Evolutionary conservation across 2,329 filamentous ascomycete genomes (phyloP).

Genomic region (Escovopsis sp.): DNA sequence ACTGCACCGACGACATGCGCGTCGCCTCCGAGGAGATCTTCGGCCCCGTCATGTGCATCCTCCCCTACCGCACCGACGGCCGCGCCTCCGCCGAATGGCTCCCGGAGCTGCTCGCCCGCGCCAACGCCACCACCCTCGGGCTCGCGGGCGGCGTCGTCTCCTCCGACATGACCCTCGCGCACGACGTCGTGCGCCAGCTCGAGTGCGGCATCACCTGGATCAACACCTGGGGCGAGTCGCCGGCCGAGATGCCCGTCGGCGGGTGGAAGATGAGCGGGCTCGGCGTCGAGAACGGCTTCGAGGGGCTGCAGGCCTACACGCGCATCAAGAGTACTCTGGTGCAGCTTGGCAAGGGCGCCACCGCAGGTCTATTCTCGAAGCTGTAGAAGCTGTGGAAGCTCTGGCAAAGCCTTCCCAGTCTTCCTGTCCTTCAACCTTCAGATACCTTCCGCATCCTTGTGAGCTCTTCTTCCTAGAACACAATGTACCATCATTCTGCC

Average conservation of each 20-base stretch:
- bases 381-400: conserved; percentile 25
- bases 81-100: conserved; percentile 24
- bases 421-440: neutral
- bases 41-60: conserved; percentile 70
- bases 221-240: conserved; percentile 86
- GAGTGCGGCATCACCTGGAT: conserved; percentile 85
- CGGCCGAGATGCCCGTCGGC: conserved; percentile 82
- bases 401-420: neutral
- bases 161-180: conserved; percentile 56
- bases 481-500: too few relatives aligned
- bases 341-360: conserved; percentile 53
- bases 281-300: conserved; percentile 72
- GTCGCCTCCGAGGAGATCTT: conserved; percentile 78
- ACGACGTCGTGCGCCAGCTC: conserved; percentile 53
- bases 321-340: conserved; percentile 79
- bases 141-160: conserved; percentile 78
- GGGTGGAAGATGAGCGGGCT: conserved; percentile 86
- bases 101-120: conserved; percentile 54
- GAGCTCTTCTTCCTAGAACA: too few relatives aligned
- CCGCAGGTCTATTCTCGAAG: conserved; percentile 56
- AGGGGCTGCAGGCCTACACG: conserved; percentile 68
- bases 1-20: conserved; percentile 71
- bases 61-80: conserved; percentile 46
- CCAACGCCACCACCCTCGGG: conserved; percentile 63
- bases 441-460: neutral